Evolutionary conservation across 352 stramenopile genomes (phyloP).

Genomic region (Phytopythium ostracodes): DNA sequence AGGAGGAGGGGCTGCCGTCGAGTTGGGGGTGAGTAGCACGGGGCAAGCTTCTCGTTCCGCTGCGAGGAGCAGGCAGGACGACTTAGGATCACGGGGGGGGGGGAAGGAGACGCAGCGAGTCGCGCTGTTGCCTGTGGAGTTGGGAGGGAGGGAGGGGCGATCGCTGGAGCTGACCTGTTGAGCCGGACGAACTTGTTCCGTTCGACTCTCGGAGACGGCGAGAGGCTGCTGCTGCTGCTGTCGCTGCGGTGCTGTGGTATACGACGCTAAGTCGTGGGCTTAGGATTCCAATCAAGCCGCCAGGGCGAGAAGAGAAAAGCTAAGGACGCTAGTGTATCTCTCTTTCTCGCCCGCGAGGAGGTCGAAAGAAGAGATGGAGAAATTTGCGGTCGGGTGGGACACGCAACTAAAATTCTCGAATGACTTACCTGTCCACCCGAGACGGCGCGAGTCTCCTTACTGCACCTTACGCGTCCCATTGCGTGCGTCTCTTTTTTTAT

Average conservation of each 20-base stretch:
- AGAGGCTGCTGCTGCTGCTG: conserved; percentile 13
- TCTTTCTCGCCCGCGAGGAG: conserved; percentile 32
- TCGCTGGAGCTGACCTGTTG: conserved; percentile 11
- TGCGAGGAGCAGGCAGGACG: neutral
- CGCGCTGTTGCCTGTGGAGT: neutral
- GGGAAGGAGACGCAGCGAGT: neutral
- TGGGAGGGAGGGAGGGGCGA: neutral
- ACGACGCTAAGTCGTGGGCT: conserved; percentile 37
- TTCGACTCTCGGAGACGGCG: too few relatives aligned
- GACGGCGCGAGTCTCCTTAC: too few relatives aligned
- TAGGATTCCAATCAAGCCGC: conserved; percentile 28
- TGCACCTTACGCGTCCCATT: too few relatives aligned
- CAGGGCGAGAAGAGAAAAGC: conserved; percentile 22
- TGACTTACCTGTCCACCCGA: neutral
- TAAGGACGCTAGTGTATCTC: conserved; percentile 29
- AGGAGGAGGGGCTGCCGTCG: conserved; percentile 9
- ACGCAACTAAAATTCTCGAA: conserved; percentile 6
- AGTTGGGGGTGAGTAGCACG: conserved; percentile 17
- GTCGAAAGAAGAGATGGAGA: conserved; percentile 33
- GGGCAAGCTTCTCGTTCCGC: neutral
- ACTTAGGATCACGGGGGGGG: neutral
- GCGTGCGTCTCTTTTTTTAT: neutral
- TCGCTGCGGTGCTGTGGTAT: conserved; percentile 7
- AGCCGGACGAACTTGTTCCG: too few relatives aligned
- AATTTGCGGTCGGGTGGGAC: neutral